Evolutionary conservation across 2,329 filamentous ascomycete species (phyloP).

Genomic region (Talaromyces piceae): DNA sequence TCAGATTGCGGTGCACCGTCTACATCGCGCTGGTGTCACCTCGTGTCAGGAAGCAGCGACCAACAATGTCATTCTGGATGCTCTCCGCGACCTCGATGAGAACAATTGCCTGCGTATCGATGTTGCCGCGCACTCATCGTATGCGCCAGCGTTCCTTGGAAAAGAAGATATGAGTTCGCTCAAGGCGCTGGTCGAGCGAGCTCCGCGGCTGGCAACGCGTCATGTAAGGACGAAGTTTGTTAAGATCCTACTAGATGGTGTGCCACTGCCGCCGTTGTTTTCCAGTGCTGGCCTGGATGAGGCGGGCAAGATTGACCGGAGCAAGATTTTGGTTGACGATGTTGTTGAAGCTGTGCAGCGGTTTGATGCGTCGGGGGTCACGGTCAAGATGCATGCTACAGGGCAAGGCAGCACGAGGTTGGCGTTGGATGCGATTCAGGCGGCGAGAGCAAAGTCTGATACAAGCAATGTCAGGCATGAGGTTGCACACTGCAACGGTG

Average conservation of each 20-base stretch:
- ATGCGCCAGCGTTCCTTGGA: conserved; percentile 18
- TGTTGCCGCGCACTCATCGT: conserved; percentile 19
- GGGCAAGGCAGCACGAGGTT: conserved; percentile 23
- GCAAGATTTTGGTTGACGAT: conserved; percentile 12
- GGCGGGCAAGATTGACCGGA: conserved; percentile 19
- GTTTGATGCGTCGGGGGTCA: conserved; percentile 25
- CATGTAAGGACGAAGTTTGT: conserved; percentile 27
- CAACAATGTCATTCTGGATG: conserved; percentile 21
- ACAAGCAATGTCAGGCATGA: conserved; percentile 23
- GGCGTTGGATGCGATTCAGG: conserved; percentile 24
- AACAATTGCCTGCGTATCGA: conserved; percentile 19
- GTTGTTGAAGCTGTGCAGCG: conserved; percentile 20
- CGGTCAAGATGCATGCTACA: conserved; percentile 28
- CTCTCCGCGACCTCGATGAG: conserved; percentile 20
- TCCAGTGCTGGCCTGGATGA: conserved; percentile 21
- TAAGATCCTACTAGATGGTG: conserved; percentile 30
- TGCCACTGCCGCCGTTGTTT: conserved; percentile 23
- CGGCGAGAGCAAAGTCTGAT: conserved; percentile 17
- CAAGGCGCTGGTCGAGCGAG: conserved; percentile 18
- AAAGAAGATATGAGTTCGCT: conserved; percentile 16
- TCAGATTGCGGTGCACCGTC: conserved; percentile 16
- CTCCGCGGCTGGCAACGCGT: conserved; percentile 18
- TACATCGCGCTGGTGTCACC: conserved; percentile 23
- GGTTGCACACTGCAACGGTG: conserved; percentile 21
- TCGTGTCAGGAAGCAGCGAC: conserved; percentile 26